Evolutionary conservation across 2,329 filamentous ascomycete genomes (phyloP).

Genomic region (Fusarium subglutinans): DNA sequence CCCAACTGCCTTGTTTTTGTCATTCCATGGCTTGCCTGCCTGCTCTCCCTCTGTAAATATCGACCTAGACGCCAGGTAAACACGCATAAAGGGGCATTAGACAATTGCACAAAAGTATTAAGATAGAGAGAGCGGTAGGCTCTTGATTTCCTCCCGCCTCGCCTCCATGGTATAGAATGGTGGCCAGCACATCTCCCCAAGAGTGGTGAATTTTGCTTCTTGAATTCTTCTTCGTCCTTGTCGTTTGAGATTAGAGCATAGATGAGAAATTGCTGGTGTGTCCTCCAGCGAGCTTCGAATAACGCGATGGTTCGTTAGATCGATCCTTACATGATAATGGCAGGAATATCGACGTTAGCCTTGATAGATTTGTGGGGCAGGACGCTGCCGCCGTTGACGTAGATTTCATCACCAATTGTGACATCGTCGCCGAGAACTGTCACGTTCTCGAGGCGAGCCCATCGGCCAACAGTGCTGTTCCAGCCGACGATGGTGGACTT

Average conservation of each 20-base stretch:
- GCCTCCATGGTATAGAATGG: slow-evolving; percentile 37
- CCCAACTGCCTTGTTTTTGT: slow-evolving; percentile 32
- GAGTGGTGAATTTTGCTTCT: slow-evolving; percentile 42
- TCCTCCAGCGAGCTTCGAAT: slow-evolving; percentile 27
- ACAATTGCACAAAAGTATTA: slow-evolving; percentile 42
- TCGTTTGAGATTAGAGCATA: slow-evolving; percentile 33
- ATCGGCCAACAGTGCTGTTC: slow-evolving; percentile 95
- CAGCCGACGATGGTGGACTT: slow-evolving; percentile 99
- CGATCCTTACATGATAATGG: slow-evolving; percentile 72
- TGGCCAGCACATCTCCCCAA: slow-evolving; percentile 42
- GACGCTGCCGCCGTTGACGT: slow-evolving; percentile 96
- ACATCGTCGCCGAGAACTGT: slow-evolving; percentile 98
- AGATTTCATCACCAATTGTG: slow-evolving; percentile 96
- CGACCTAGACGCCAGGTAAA: slow-evolving; percentile 44
- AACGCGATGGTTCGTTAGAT: slow-evolving; percentile 1
- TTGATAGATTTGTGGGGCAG: slow-evolving; percentile 99
- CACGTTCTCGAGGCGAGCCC: slow-evolving; percentile 97
- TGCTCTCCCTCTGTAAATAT: slow-evolving; percentile 40
- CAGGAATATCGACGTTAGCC: slow-evolving; percentile 87
- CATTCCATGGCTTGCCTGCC: slow-evolving; percentile 36
- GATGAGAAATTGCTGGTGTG: slow-evolving; percentile 30
- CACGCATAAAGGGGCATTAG: slow-evolving; percentile 44
- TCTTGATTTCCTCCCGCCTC: slow-evolving; percentile 23
- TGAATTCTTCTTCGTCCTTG: slow-evolving; percentile 32
- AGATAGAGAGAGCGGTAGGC: slow-evolving; percentile 37